phyloP scores from a whole-genome alignment of 768 basidiomycete species.

The Termitomyces sp. region DNA sequence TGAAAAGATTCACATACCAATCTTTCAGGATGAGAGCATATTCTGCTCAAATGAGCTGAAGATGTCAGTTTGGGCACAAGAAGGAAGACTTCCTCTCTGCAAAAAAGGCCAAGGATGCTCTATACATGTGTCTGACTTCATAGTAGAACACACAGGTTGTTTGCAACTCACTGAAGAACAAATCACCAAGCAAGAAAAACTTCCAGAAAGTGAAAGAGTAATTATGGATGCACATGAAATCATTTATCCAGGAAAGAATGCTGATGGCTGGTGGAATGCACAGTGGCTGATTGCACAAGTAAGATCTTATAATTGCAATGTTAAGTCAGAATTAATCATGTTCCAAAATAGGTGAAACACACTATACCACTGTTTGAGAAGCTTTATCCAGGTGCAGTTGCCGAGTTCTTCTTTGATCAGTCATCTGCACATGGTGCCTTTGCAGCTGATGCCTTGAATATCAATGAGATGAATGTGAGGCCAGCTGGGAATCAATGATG shows the following conservation, averaged over 20 bases:
- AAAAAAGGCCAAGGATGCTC: no score
- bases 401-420: no score
- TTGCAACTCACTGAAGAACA: not conserved
- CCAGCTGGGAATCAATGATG: conserved; percentile 3
- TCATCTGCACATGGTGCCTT: conserved; percentile 15
- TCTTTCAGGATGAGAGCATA: not conserved
- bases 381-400: no score
- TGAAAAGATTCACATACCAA: not conserved
- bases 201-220: not conserved
- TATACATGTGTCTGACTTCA: no score
- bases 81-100: not conserved
- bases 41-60: no score
- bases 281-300: conserved; percentile 16
- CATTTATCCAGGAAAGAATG: no score
- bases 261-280: no score
- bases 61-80: not conserved
- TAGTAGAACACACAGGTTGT: not conserved
- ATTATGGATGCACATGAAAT: conserved; percentile 13
- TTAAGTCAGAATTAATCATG: no score
- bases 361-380: conserved; percentile 7
- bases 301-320: not conserved
- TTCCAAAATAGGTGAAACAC: not conserved
- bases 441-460: conserved; percentile 12
- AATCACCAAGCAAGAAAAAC: no score
- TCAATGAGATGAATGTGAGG: conserved; percentile 16